A percentile compares a stretch with the other conserved stretches of the same genome.
These are phyloP conservation scores for Tylopilus sp. DNA, from an alignment of 1,284 basidiomycete genomes.

Conservation along the genomic window DNA sequence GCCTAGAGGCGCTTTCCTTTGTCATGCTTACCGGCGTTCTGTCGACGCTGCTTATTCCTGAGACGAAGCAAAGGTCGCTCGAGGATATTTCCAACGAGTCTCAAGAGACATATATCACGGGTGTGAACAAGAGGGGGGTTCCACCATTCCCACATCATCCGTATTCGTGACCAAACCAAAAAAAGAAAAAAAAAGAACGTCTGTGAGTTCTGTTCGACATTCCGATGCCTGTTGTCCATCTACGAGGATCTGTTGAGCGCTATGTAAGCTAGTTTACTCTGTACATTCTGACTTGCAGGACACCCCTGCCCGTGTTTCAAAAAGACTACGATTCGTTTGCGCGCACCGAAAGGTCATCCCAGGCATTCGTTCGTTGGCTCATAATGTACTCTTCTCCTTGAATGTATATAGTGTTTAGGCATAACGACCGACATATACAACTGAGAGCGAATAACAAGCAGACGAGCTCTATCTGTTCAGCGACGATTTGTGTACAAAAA, in stretches of 20 bases:
- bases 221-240: background rate
- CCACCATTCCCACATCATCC: background rate
- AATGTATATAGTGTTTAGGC: background rate
- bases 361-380: background rate
- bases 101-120: conserved; percentile 45
- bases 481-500: conserved; percentile 6
- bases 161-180: background rate
- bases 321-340: background rate
- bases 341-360: background rate
- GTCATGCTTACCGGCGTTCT: conserved; percentile 60
- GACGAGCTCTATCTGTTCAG: background rate
- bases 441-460: background rate
- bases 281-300: background rate
- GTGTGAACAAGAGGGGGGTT: conserved; percentile 12
- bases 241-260: background rate
- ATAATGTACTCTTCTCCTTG: background rate
- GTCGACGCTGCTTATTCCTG: conserved; percentile 57
- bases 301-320: background rate
- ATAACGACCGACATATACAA: background rate
- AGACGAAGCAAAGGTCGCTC: conserved; percentile 54
- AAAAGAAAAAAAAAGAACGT: background rate
- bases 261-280: conserved; percentile 4
- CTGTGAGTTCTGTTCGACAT: background rate
- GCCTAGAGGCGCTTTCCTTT: conserved; percentile 48
- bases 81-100: conserved; percentile 55